Evolutionary conservation across 1,284 basidiomycete genomes (phyloP), one percentile per base, ranked within the genome.

Genomic region (Bjerkandera adusta): DNA sequence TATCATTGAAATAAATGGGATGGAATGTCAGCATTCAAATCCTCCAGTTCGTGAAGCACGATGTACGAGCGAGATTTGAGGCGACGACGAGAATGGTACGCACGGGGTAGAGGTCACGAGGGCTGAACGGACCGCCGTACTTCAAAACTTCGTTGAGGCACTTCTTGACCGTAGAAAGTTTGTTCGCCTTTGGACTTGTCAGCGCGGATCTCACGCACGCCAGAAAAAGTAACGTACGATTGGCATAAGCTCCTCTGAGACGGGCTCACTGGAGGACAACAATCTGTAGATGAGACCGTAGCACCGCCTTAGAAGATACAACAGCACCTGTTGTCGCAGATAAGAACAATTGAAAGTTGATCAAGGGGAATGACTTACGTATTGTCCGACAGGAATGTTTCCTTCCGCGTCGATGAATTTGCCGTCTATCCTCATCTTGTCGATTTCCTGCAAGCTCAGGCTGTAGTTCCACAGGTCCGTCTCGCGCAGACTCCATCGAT

Each of bases 221-320:
- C 5, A 2, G 2, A 41, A 43, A 7, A 26, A 48, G 39, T 59
- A 2, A 68, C 85, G 56, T 68, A 96, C 96, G 49, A 97, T 83
- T 5, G 95, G 95, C 88, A 97, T 97, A 25, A 98, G 72, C 66
- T 98, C 95, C 65, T 97, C 95, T 0, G 93, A 97, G n/a, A 99
- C 94, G 0, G 97, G 97, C 69, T 98, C 96, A 47, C 91, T 94
- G n/a, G 94, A 95, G 20, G 94, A 95, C 54, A 99, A 81, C 41
- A 99, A 69, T 22, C 89, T 82, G 68, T 97, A 98, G 58, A 97
- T 95, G 45, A 98, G 77, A 53, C 96, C 96, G 66, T 98, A 97
- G 72, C 96, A 99, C 64, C 96, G 81, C 56, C 96, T 77, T 45
- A 99, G 75, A 26, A 98, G 77, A 67, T 97, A 99, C 35, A 98